These are phyloP conservation scores for Globisporangium middletonii DNA, from an alignment of 352 stramenopile genomes.

Conservation along the genomic window DNA sequence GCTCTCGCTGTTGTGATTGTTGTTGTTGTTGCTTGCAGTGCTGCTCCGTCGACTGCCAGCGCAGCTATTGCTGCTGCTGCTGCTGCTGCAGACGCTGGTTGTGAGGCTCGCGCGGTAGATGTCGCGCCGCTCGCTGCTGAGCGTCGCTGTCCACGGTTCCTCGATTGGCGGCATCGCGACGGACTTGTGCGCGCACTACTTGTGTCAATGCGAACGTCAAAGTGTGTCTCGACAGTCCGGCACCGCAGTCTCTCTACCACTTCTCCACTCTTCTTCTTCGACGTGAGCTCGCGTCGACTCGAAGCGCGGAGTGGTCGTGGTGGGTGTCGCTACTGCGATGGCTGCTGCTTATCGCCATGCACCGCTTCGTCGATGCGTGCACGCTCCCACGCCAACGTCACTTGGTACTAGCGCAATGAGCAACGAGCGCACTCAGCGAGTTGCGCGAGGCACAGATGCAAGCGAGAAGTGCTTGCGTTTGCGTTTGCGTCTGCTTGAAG, in stretches of 20 bases:
- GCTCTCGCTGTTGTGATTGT: background rate
- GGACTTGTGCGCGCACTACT: too few relatives aligned
- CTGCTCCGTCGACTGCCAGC: conserved; percentile 4
- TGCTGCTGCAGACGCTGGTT: background rate
- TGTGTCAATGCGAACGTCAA: too few relatives aligned
- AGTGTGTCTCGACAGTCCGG: too few relatives aligned
- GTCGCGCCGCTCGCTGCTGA: conserved; percentile 1
- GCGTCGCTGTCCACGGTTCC: conserved; percentile 7
- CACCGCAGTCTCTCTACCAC: background rate
- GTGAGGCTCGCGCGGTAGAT: conserved; percentile 3
- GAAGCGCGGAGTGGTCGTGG: background rate
- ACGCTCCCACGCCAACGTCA: too few relatives aligned
- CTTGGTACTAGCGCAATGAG: too few relatives aligned
- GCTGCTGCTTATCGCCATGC: conserved; percentile 1
- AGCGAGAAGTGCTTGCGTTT: too few relatives aligned
- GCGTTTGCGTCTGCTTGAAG: too few relatives aligned
- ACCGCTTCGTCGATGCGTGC: background rate
- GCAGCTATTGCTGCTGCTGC: conserved; percentile 1
- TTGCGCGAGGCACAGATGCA: too few relatives aligned
- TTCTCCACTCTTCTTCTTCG: background rate
- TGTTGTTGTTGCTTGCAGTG: background rate
- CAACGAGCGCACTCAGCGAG: too few relatives aligned
- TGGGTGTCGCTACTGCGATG: background rate
- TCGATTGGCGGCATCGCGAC: conserved; percentile 13
- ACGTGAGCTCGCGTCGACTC: background rate